Evolutionary conservation across 768 basidiomycete genomes (phyloP).

Genomic region (Steccherinum ochraceum): DNA sequence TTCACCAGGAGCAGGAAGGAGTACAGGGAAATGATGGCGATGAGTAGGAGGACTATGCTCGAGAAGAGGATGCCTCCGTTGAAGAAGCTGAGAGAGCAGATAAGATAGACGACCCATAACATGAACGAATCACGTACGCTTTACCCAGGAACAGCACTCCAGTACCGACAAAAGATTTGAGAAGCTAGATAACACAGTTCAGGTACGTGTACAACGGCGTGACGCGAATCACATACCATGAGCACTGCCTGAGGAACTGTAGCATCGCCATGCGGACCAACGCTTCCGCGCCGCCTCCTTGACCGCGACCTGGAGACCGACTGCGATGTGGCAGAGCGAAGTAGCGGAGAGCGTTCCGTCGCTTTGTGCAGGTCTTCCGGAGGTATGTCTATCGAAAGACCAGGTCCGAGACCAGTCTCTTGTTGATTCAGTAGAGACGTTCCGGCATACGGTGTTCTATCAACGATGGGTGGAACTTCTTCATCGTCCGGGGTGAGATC

Average conservation of each 20-base stretch:
- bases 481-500: slow-evolving; percentile 32
- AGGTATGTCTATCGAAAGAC: slow-evolving; percentile 3
- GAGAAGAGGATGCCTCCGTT: slow-evolving; percentile 96
- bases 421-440: slow-evolving; percentile 2
- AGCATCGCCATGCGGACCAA: slow-evolving; percentile 74
- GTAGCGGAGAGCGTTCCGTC: slow-evolving; percentile 52
- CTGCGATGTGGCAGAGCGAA: slow-evolving; percentile 26
- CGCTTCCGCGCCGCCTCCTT: slow-evolving; percentile 48
- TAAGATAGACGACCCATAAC: not conserved
- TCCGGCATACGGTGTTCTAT: slow-evolving; percentile 4
- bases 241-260: slow-evolving; percentile 87
- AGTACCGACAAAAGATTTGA: slow-evolving; percentile 94
- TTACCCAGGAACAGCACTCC: slow-evolving; percentile 95
- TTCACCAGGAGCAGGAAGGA: slow-evolving; percentile 89
- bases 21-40: slow-evolving; percentile 84
- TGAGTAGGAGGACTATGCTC: slow-evolving; percentile 61
- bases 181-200: slow-evolving; percentile 46
- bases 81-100: slow-evolving; percentile 69
- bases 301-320: slow-evolving; percentile 44
- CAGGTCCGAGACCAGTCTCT: slow-evolving; percentile 1
- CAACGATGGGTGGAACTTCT: slow-evolving; percentile 7
- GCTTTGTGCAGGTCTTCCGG: slow-evolving; percentile 15
- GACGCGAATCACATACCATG: slow-evolving; percentile 54
- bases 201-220: too few species aligned
- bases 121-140: slow-evolving; percentile 44